These are phyloP conservation scores for Pseudocercospora eumusae DNA, from an alignment of 2,329 filamentous ascomycete genomes.

Conservation along the genomic window DNA sequence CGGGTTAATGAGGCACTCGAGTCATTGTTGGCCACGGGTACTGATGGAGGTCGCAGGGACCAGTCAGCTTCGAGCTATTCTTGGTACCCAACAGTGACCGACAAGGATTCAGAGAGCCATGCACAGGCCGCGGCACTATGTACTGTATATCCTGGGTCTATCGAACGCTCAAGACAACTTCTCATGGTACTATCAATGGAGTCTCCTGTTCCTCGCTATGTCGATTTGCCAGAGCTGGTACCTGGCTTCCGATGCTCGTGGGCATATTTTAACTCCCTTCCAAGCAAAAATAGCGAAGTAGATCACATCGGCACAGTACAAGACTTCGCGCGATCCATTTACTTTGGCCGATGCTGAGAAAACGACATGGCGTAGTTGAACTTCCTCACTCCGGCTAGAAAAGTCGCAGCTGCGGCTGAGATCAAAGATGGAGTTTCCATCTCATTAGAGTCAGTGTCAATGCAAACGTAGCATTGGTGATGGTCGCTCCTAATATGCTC, in stretches of 20 bases:
- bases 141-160: background rate
- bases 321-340: background rate
- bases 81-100: background rate
- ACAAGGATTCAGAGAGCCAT: background rate
- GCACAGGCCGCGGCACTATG: background rate
- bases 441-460: background rate
- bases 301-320: background rate
- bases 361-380: background rate
- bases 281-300: background rate
- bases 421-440: background rate
- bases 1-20: background rate
- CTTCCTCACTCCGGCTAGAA: background rate
- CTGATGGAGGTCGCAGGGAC: background rate
- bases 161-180: background rate
- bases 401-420: background rate
- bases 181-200: background rate
- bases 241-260: background rate
- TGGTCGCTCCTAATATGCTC: background rate
- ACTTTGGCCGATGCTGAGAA: background rate
- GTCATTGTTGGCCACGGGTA: background rate
- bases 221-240: background rate
- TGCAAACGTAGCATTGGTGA: background rate
- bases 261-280: background rate
- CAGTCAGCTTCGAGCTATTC: background rate
- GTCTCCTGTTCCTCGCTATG: background rate